Base-by-base conservation (phyloP, 768 basidiomycete species). In the Rickenella mellea region DNA sequence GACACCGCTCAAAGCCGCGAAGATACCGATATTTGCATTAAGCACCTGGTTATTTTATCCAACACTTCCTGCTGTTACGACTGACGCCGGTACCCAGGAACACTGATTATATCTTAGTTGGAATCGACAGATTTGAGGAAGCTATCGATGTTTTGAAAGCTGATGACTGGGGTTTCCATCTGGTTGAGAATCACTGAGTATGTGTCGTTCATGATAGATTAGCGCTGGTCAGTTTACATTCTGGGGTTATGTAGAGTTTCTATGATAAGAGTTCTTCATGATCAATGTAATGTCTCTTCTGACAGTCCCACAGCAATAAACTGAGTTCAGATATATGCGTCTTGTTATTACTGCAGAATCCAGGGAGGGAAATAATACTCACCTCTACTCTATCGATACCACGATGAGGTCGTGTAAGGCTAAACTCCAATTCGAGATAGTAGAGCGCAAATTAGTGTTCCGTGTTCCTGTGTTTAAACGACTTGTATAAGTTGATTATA, bases 401-500 rank as follows among this genome's bases (percentile, higher is more conserved):
- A n/a, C n/a, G n/a, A n/a, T n/a, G n/a, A n/a, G n/a, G n/a, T n/a
- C n/a, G n/a, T n/a, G n/a, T n/a, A n/a, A n/a, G n/a, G n/a, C n/a
- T n/a, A n/a, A 36, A 36, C 12, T 4, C 33, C 15, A 36, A 19
- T 36, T 17, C 11, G 24, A 36, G 3, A 17, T 10, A 36, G 15
- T 36, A 36, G 30, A 25, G 10, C 22, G 17, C 39, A 12, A 17
- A 15, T 10, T 17, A 17, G 26, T 40, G 21, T 21, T 22, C 21
- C 21, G 15, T 11, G 39, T 7, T 40, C 25, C 7, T 15, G 22
- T 22, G 10, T 25, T 24, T 27, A 24, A 40, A 22, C 36, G 41
- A 70, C 58, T 74, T 82, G 64, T 87, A 87, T 11, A 83, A 59
- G 48, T 74, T 69, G 42, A 78, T 64, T 45, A 88, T 83, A 43